These are phyloP conservation scores for Gossypium trilobum DNA, from an alignment of 441 rosid species.

Conservation along the genomic window DNA sequence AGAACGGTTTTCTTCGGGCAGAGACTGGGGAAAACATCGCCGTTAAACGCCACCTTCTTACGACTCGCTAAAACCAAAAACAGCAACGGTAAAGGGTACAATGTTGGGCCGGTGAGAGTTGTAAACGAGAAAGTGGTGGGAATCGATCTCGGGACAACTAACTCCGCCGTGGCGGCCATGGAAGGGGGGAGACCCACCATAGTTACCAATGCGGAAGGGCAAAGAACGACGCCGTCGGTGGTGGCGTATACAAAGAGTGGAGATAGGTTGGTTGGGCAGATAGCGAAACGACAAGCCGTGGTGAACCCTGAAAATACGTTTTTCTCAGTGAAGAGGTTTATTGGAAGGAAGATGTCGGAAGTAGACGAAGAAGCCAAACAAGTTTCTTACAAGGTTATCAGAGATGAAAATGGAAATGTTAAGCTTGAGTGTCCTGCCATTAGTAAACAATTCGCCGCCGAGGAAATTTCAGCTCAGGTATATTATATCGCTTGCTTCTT, in stretches of 20 bases:
- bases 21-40: constrained; percentile 20
- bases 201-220: constrained; percentile 84
- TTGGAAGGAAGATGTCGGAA: constrained; percentile 84
- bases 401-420: constrained; percentile 84
- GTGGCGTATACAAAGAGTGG: constrained; percentile 84
- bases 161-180: constrained; percentile 91
- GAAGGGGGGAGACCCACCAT: constrained; percentile 94
- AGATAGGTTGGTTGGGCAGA: constrained; percentile 83
- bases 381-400: constrained; percentile 72
- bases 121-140: constrained; percentile 65
- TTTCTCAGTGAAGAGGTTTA: constrained; percentile 90
- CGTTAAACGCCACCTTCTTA: constrained; percentile 30
- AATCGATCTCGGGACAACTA: constrained; percentile 65
- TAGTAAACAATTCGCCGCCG: constrained; percentile 69
- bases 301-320: constrained; percentile 85
- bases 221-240: constrained; percentile 82
- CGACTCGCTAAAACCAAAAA: constrained; percentile 13
- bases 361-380: constrained; percentile 88
- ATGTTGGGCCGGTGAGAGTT: constrained; percentile 44
- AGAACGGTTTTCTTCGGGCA: constrained; percentile 55
- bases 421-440: constrained; percentile 87
- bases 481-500: not conserved
- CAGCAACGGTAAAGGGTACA: constrained; percentile 19
- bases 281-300: constrained; percentile 87
- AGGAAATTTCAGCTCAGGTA: constrained; percentile 97